Base-by-base conservation (phyloP, 768 basidiomycete species). In the Cytidiella melzeri region DNA sequence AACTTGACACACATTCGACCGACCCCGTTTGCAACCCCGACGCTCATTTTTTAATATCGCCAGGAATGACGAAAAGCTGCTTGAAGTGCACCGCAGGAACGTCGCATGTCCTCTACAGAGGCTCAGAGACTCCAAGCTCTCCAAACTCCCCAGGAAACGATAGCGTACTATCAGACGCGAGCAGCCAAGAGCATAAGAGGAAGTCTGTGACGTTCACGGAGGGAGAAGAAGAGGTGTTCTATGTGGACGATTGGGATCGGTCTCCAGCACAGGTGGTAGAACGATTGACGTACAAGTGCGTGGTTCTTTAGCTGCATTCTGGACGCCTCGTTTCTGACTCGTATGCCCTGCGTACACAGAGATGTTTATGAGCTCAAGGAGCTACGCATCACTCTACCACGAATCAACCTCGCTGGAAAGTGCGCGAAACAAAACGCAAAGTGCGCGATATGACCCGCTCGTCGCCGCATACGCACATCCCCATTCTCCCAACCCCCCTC, bases 341-440 rank as follows among this genome's bases (percentile, higher is more conserved):
- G n/a, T 19, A 36, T 40, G 43, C 9, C 3, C 2, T 43, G 18
- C 25, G 25, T 25, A 18, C 41, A 11, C 54, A 58, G 57, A 39
- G 57, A 58, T 50, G 50, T 58, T 20, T 55, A 56, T 27, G 57
- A 58, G 39, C 55, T 58, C 27, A 58, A 56, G 54, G 51, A 58
- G 50, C 45, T 58, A 26, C 48, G 43, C 3, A 47, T 58, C 24
- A 38, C 49, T 10, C 49, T 58, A 15, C 57, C 57, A 20, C 54
- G 57, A 1, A 41, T 57, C 19, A 39, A 50, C 26, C 45, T 53
- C 24, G 28, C 30, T 15, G 15, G 9, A 34, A 34, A 34, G 15
- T 34, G 30, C 15, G 15, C 30, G 30, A 34, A 34, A 15, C 9
- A 34, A 15, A 34, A 34, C 7, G 30, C 30, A 34, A 34, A 34